Conservation (phyloP, 371 early-diverging fungal genomes). For the Paraphysoderma sedebokerense region DNA sequence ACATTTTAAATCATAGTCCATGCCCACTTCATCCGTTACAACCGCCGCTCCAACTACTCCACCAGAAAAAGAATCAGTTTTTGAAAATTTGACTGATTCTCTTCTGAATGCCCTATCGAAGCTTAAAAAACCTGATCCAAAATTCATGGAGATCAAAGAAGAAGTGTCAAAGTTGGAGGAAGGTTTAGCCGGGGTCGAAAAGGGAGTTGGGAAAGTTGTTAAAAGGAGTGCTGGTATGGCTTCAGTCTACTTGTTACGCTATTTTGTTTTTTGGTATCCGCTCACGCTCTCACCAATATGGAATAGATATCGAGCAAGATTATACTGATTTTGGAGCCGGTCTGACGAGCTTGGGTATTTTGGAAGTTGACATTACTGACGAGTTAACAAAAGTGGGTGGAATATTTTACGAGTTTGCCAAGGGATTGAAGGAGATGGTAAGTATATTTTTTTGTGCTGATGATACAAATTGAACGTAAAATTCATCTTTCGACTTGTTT, state of each 20-base stretch:
- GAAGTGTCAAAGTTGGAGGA: slow-evolving; percentile 62
- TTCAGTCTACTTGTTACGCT: not conserved
- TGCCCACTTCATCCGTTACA: not conserved
- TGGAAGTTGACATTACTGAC: slow-evolving; percentile 59
- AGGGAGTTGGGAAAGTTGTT: slow-evolving; percentile 47
- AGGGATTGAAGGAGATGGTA: slow-evolving; percentile 45
- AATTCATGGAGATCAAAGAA: slow-evolving; percentile 65
- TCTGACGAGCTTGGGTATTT: slow-evolving; percentile 47
- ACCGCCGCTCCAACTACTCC: not conserved
- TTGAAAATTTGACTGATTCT: slow-evolving; percentile 46
- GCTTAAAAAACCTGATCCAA: slow-evolving; percentile 68
- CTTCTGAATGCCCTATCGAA: slow-evolving; percentile 71
- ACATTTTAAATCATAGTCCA: not conserved
- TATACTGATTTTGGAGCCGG: slow-evolving; percentile 59
- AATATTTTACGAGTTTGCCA: slow-evolving; percentile 36
- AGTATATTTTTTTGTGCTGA: not conserved
- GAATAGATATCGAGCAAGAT: slow-evolving; percentile 51
- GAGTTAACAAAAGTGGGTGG: slow-evolving; percentile 43
- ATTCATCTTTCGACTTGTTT: slow-evolving; percentile 4
- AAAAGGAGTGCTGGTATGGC: slow-evolving; percentile 47
- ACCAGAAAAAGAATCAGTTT: slow-evolving; percentile 16
- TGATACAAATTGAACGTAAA: not conserved
- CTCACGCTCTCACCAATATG: not conserved
- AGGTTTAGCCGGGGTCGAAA: slow-evolving; percentile 57
- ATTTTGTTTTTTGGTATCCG: not conserved